A percentile compares a stretch with the other conserved stretches of the same genome.
Conservation (phyloP, 2,329 filamentous ascomycete species). For the Celoporthe dispersa region DNA sequence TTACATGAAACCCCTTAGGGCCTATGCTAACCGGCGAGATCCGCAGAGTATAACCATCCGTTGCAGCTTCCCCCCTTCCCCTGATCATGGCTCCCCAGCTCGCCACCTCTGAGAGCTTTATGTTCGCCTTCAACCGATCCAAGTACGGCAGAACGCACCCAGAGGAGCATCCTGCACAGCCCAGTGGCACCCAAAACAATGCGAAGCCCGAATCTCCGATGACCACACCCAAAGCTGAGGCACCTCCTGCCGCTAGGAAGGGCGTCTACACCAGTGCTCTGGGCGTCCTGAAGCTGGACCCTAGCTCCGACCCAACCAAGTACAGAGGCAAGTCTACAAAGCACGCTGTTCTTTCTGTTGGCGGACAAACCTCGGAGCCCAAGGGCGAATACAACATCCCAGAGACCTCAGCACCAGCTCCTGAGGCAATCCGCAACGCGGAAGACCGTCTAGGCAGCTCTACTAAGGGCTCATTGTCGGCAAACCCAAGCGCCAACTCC, state of each 20-base stretch:
- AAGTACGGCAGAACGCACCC: neutral
- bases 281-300: neutral
- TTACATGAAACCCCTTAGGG: no score
- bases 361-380: neutral
- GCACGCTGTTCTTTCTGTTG: neutral
- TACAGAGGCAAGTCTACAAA: neutral
- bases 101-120: neutral
- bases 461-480: neutral
- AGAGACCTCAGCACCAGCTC: neutral
- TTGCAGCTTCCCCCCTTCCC: no score
- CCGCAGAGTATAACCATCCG: neutral
- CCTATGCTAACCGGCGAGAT: neutral
- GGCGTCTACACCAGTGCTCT: neutral
- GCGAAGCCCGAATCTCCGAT: neutral
- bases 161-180: neutral
- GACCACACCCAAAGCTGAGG: neutral
- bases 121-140: neutral
- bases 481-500: neutral
- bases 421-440: neutral
- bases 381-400: neutral
- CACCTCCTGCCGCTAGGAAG: neutral
- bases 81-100: neutral
- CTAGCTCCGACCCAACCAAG: neutral
- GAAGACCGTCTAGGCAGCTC: neutral
- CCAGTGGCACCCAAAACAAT: neutral